phyloP scores from a whole-genome alignment of 345 rosid species.

The Aquilaria sinensis region DNA sequence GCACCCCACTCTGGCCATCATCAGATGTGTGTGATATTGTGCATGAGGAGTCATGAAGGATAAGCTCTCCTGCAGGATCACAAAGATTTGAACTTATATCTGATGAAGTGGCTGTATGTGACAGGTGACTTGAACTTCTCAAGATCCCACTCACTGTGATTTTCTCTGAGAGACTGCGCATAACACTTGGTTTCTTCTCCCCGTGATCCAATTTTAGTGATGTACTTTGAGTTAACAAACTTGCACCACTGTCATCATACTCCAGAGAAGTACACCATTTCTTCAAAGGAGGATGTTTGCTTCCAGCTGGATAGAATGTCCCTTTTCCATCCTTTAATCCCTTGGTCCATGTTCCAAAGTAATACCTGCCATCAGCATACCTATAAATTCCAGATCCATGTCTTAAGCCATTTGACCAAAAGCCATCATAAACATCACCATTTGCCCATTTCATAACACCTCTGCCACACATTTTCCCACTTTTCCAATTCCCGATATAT shows the following conservation, averaged over 20 bases:
- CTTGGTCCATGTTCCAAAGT: slow-evolving; percentile 74
- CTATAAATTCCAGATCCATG: slow-evolving; percentile 83
- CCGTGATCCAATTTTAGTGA: slow-evolving; percentile 31
- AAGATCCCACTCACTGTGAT: slow-evolving; percentile 31
- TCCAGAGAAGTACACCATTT: slow-evolving; percentile 41
- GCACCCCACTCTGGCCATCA: slow-evolving; percentile 40
- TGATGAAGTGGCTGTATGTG: slow-evolving; percentile 32
- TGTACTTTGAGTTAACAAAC: slow-evolving; percentile 34
- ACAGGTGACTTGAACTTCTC: slow-evolving; percentile 42
- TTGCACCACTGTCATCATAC: slow-evolving; percentile 39
- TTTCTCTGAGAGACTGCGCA: slow-evolving; percentile 52
- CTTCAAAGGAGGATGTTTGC: slow-evolving; percentile 60
- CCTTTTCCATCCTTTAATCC: slow-evolving; percentile 94
- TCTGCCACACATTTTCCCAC: slow-evolving; percentile 73
- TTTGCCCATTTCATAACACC: slow-evolving; percentile 90
- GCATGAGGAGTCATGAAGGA: slow-evolving; percentile 28
- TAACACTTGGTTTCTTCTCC: slow-evolving; percentile 26
- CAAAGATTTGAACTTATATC: slow-evolving; percentile 30
- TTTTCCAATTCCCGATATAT: slow-evolving; percentile 80
- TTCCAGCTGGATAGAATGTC: slow-evolving; percentile 73
- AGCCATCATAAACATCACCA: slow-evolving; percentile 76
- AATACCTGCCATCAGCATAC: slow-evolving; percentile 73
- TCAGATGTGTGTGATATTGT: slow-evolving; percentile 26
- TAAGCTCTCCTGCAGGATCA: slow-evolving; percentile 32
- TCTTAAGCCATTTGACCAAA: slow-evolving; percentile 72